Conservation (phyloP, 192 early-diverging fungal genomes). For the Coemansia sp. region DNA sequence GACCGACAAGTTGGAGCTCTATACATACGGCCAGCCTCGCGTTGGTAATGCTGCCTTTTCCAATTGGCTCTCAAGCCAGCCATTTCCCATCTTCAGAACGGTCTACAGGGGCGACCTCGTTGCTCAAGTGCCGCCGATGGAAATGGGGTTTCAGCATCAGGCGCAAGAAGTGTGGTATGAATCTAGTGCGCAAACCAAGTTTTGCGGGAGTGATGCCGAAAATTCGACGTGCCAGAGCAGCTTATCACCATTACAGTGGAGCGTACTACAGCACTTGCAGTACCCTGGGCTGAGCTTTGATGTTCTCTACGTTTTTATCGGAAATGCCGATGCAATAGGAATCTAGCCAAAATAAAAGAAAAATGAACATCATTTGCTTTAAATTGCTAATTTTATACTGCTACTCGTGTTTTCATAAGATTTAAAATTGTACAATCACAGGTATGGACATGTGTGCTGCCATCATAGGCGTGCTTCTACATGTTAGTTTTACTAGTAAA, state of each 20-base stretch:
- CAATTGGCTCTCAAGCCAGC: constrained; percentile 16
- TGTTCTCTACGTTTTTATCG: constrained; percentile 13
- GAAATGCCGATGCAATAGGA: constrained; percentile 7
- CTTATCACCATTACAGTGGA: background rate
- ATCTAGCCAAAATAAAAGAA: background rate
- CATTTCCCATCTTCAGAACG: constrained; percentile 17
- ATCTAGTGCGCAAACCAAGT: background rate
- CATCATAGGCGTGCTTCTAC: background rate
- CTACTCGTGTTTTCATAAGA: background rate
- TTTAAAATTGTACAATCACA: background rate
- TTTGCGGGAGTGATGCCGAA: constrained; percentile 22
- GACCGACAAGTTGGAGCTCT: constrained; percentile 19
- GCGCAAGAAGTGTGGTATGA: constrained; percentile 28
- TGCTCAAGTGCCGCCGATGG: constrained; percentile 14
- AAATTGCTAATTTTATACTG: background rate
- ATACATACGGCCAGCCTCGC: constrained; percentile 53
- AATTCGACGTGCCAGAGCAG: constrained; percentile 13
- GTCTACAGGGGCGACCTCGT: constrained; percentile 25
- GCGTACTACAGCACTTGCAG: constrained; percentile 20
- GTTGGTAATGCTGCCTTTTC: constrained; percentile 48
- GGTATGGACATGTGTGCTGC: background rate
- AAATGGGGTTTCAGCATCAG: constrained; percentile 30
- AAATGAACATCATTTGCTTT: background rate
- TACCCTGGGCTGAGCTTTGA: constrained; percentile 25
- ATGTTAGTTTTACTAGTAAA: background rate